These are phyloP conservation scores for Ricinus communis DNA, from an alignment of 345 rosid genomes.

Conservation along the genomic window DNA sequence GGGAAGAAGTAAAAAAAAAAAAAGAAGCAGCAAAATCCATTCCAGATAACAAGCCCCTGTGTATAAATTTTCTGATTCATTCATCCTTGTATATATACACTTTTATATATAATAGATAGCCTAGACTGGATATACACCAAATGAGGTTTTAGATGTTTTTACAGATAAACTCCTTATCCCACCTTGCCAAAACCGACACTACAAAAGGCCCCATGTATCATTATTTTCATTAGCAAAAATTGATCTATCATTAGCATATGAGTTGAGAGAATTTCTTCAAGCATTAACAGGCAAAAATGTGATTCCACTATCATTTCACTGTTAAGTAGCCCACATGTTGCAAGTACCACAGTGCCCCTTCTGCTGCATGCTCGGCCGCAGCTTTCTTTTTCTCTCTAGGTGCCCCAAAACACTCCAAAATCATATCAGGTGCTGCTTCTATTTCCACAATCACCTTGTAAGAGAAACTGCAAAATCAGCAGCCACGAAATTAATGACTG, in stretches of 20 bases:
- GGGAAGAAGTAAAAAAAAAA: too few relatives aligned
- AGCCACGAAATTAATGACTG: neutral
- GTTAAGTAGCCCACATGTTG: slow-evolving; percentile 38
- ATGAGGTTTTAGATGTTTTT: too few relatives aligned
- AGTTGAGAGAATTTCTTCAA: neutral
- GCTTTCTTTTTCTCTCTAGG: slow-evolving; percentile 60
- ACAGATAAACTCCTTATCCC: too few relatives aligned
- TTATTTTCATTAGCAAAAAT: neutral
- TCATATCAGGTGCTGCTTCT: slow-evolving; percentile 42
- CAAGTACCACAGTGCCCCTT: slow-evolving; percentile 77
- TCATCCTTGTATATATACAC: too few relatives aligned
- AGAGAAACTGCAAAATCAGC: slow-evolving; percentile 51
- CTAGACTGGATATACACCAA: too few relatives aligned
- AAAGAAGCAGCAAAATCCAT: too few relatives aligned
- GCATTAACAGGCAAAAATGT: neutral
- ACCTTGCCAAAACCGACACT: too few relatives aligned
- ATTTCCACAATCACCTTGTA: slow-evolving; percentile 58
- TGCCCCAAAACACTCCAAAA: slow-evolving; percentile 56
- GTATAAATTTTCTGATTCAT: too few relatives aligned
- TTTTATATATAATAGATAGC: too few relatives aligned
- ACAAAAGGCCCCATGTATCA: too few relatives aligned
- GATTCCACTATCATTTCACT: neutral
- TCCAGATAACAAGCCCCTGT: too few relatives aligned
- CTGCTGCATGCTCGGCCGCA: slow-evolving; percentile 82
- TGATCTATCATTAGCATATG: neutral